Base-by-base conservation (phyloP, 2,329 filamentous ascomycete genomes). In the Penicillium polonicum region DNA sequence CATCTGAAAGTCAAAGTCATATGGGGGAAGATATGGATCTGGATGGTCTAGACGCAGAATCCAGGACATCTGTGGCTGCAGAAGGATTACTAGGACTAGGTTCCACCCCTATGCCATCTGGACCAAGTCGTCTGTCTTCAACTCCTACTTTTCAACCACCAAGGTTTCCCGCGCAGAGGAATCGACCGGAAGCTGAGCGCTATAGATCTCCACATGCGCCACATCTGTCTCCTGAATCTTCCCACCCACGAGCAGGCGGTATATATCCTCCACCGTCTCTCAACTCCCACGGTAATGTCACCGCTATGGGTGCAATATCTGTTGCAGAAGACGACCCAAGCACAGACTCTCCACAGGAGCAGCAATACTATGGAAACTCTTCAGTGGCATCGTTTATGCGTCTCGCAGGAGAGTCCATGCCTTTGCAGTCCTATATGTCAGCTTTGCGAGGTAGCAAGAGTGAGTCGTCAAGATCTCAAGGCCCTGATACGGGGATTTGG, bases 381-480 rank as follows among this genome's bases (percentile, higher is more conserved):
- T 77, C 75, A 0, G 70, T 74, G 3, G 76, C 72, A 0, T 76
- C 72, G 0, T 76, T 79, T 42, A 70, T 78, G 61, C 73, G 75
- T 27, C 73, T 78, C 31, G 71, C 75, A 2, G 70, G 65, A 46
- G 66, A 66, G 2, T 68, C 70, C 0, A 70, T 74, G 48, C 58
- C 63, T 17, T 52, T 61, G 23, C 48, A 39, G 25, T 55, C 58
- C 3, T 62, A 67, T 15, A 45, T 62, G 29, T 54, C 63, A 44
- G 56, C 60, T 5, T 23, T 66, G 23, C 59, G 52, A 23, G 39
- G 19, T 2, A 51, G 45, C 13, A 60, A 59, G 29, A 50, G 44
- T 9, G 50, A 60, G 5, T 48, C 57, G 2, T 41, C 57, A 5
- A 44, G 46, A 41, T 15, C 52, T 25, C 56, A 46, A 55, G 43